Base-by-base conservation (phyloP, 2,329 filamentous ascomycete species). In the Ascochyta viciae-villosae region DNA sequence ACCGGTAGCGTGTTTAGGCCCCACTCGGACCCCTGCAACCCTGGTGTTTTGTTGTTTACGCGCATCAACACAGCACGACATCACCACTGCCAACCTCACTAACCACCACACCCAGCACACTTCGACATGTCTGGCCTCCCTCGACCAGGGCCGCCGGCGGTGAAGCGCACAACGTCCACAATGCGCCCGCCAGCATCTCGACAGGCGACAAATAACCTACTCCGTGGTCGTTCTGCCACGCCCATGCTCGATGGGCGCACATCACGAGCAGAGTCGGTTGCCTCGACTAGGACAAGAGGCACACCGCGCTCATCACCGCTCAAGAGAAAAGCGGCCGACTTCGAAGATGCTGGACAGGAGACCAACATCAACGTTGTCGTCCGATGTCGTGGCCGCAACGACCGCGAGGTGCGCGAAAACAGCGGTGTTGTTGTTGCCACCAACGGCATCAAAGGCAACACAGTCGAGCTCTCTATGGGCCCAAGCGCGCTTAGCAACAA, bases 281-380 rank as follows among this genome's bases (percentile, higher is more conserved):
- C 84, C 48, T 89, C 89, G 16, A 73, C 76, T 46, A 77, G 81
- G 50, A 67, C 53, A 19, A 77, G 76, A 62, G 48, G 48, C 34
- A 52, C 58, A 40, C 62, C 65, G 19, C 60, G 66, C n/a, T 80
- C 81, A 5, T 79, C 80, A 29, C 77, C 84, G 26, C 83, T 82
- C 40, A 96, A 97, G 81, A 88, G 93, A 70, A 96, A 96, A 76
- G 91, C 95, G 66, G 86, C 91, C 70, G 91, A 96, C 34, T 94
- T 89, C 71, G 93, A 94, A 40, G 76, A 84, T 6, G 87, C 90
- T 52, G 69, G 85, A 47, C 88, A 93, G 67, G 92, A 96, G 76
- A 98, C 94, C 7, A 99, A 97, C 74, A 99, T 99, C 77, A 95
- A 96, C 74, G 95, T 99, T 42, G 93, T 98, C 31, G 96, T 99